Conservation (phyloP, 2,329 filamentous ascomycete genomes). For the Sarocladium strictum region DNA sequence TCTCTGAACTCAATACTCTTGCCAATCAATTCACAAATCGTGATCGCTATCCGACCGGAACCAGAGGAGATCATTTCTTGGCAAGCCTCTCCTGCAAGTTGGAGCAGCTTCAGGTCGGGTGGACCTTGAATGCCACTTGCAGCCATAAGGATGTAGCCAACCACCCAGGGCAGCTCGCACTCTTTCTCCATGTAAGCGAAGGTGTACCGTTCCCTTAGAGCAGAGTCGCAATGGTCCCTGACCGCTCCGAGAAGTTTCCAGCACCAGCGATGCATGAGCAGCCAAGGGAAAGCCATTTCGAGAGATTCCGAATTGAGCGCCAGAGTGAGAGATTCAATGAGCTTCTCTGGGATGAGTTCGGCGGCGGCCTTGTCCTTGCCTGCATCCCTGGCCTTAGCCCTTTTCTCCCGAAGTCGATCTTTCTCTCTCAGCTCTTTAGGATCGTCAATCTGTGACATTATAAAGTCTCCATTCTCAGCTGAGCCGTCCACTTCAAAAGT, state of each 20-base stretch:
- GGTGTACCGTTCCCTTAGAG: slow-evolving; percentile 20
- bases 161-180: slow-evolving; percentile 32
- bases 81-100: not conserved
- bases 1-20: not conserved
- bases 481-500: too few species aligned
- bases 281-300: too few species aligned
- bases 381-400: too few species aligned
- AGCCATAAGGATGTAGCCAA: slow-evolving; percentile 32
- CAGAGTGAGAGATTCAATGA: too few species aligned
- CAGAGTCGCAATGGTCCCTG: slow-evolving; percentile 19
- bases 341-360: too few species aligned
- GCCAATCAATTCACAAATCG: not conserved
- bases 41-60: not conserved
- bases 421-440: too few species aligned
- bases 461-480: too few species aligned
- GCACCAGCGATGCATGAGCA: too few species aligned
- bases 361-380: too few species aligned
- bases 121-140: not conserved
- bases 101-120: not conserved
- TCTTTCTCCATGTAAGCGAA: slow-evolving; percentile 30
- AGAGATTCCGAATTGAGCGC: too few species aligned
- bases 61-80: not conserved
- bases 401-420: too few species aligned
- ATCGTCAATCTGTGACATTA: too few species aligned
- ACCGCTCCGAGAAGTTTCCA: slow-evolving; percentile 31